phyloP scores from a whole-genome alignment of 208 protist genomes.

The Strigomonas culicis region DNA sequence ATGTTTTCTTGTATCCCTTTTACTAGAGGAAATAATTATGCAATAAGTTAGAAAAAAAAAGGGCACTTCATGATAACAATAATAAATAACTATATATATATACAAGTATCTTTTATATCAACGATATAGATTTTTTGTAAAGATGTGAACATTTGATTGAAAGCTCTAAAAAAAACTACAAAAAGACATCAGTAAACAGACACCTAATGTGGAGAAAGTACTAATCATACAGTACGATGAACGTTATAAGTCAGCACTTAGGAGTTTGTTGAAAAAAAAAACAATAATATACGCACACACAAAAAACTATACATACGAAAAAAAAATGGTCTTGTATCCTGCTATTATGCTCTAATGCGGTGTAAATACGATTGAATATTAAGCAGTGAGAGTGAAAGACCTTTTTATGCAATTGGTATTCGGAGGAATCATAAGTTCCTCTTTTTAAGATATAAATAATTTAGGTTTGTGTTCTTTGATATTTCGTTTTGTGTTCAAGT shows the following conservation, averaged over 20 bases:
- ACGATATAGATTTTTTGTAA: too few species aligned
- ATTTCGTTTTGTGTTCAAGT: neutral
- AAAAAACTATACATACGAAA: constrained; percentile 11
- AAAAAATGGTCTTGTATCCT: neutral
- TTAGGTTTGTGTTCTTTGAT: neutral
- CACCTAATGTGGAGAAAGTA: neutral
- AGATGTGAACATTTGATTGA: neutral
- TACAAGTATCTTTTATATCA: too few species aligned
- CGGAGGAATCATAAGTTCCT: neutral
- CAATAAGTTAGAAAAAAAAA: constrained; percentile 9
- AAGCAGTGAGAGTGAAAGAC: constrained; percentile 25
- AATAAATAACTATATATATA: constrained; percentile 10
- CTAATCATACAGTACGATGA: too few species aligned
- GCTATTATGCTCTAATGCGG: too few species aligned
- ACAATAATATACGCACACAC: constrained; percentile 1
- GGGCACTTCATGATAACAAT: neutral
- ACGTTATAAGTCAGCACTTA: neutral
- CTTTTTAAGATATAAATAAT: neutral
- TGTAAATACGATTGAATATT: constrained; percentile 20
- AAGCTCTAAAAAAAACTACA: constrained; percentile 6
- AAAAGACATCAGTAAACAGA: constrained; percentile 8
- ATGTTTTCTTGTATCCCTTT: neutral
- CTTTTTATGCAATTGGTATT: neutral
- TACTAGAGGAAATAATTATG: neutral
- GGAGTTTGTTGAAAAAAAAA: constrained; percentile 5